phyloP scores from a whole-genome alignment of 2,329 filamentous ascomycete species.

The Hypoxylon sp. region DNA sequence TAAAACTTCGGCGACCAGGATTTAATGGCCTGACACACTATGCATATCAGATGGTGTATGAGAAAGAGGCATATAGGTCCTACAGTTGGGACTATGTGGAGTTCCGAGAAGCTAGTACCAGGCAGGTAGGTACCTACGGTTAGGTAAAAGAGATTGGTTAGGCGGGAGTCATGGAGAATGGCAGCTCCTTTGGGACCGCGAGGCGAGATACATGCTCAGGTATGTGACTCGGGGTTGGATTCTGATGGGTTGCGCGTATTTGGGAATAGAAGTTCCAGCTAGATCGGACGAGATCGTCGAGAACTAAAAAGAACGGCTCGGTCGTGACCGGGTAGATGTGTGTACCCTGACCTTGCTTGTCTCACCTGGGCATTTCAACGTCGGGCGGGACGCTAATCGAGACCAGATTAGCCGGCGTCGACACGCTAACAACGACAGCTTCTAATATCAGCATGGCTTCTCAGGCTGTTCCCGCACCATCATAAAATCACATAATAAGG shows the following conservation, averaged over 20 bases:
- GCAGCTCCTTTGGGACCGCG: constrained; percentile 23
- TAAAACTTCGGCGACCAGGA: constrained; percentile 31
- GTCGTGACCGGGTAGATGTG: not conserved
- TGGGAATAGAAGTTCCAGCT: constrained; percentile 8
- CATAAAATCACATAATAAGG: constrained; percentile 8
- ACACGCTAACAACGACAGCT: constrained; percentile 17
- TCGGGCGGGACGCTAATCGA: constrained; percentile 19
- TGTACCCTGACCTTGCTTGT: constrained; percentile 15
- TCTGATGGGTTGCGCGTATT: constrained; percentile 21
- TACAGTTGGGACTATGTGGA: constrained; percentile 8
- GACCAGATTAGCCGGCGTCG: constrained; percentile 25
- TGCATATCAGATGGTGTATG: constrained; percentile 37
- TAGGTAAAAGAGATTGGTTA: constrained; percentile 5
- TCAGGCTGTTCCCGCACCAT: constrained; percentile 18
- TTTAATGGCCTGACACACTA: constrained; percentile 36
- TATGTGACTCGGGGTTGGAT: constrained; percentile 23
- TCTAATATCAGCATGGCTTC: constrained; percentile 15
- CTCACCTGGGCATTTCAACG: constrained; percentile 19
- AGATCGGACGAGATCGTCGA: constrained; percentile 20
- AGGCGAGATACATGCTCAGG: constrained; percentile 5
- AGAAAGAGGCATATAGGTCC: constrained; percentile 23
- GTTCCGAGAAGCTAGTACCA: constrained; percentile 34
- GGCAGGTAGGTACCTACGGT: constrained; percentile 32
- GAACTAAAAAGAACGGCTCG: constrained; percentile 1
- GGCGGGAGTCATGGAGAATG: constrained; percentile 22